Base-by-base conservation (phyloP, 2,329 filamentous ascomycete species). In the Lasiodiplodia theobromae region DNA sequence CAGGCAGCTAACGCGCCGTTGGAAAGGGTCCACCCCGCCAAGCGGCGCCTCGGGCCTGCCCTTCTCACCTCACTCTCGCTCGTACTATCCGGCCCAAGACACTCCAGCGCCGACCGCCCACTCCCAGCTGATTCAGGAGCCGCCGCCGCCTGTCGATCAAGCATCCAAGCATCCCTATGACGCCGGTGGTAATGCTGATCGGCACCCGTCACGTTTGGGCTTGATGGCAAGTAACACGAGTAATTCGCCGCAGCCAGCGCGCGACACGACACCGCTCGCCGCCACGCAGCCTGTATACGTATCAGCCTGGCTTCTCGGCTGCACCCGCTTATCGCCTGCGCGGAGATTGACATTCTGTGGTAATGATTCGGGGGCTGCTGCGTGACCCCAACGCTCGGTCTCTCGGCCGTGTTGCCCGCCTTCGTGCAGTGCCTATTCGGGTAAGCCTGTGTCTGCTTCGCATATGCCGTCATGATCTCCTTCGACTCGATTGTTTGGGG, bases 121-220 rank as follows among this genome's bases (percentile, higher is more conserved):
- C 52, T 56, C 52, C 12, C 52, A 56, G 31, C 57, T 62, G 58
- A 51, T 64, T 64, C 47, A 64, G 60, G 60, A 64, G 38, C 58
- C 31, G 58, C 44, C 25, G 25, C 58, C 40, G 40, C 28, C 44
- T 47, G 60, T 64, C 60, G 60, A 64, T 64, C 60, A 62, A 62
- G 58, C 57, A 60, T 60, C 23, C 21, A 23, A 47, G 23, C 23
- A 23, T 40, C 25, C 54, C 47, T 51, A 64, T 64, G 60, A 64
- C 47, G 60, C 47, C 44, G 60, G 60, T 64, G 60, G 60, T 64
- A 64, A 64, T 64, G 60, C 60, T 37, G 60, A 64, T 64, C 60
- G 60, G 60, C 60, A 11, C 47, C 47, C 44, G 60, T 38, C 44
- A 34, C 44, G 60, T 64, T 64, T 64, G 60, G 60, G 60, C 60